Conservation (phyloP, 768 basidiomycete genomes). For the Lyophyllum decastes region DNA sequence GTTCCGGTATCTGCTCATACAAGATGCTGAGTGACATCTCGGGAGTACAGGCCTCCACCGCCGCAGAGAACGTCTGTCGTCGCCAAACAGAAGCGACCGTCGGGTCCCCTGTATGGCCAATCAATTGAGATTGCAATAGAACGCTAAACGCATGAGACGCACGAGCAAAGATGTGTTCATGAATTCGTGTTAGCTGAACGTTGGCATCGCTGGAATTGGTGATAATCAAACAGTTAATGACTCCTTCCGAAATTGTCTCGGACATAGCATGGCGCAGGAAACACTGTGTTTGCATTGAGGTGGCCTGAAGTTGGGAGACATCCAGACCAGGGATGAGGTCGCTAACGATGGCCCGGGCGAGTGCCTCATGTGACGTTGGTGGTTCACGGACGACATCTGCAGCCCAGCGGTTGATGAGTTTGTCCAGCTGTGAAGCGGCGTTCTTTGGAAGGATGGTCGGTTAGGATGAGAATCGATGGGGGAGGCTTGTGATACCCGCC, state of each 20-base stretch:
- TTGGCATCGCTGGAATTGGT: slow-evolving; percentile 87
- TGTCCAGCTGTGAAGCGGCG: slow-evolving; percentile 78
- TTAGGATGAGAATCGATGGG: slow-evolving; percentile 4
- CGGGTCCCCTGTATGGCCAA: slow-evolving; percentile 61
- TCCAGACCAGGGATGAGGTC: slow-evolving; percentile 61
- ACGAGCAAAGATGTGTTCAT: slow-evolving; percentile 88
- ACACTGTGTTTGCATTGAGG: slow-evolving; percentile 76
- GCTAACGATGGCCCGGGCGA: slow-evolving; percentile 59
- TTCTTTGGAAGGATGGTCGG: slow-evolving; percentile 47
- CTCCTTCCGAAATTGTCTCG: slow-evolving; percentile 73
- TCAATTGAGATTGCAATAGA: not conserved
- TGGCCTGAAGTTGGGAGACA: slow-evolving; percentile 41
- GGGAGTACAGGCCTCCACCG: slow-evolving; percentile 74
- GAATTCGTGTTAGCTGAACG: slow-evolving; percentile 79
- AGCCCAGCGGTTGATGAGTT: slow-evolving; percentile 86
- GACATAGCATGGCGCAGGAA: slow-evolving; percentile 81
- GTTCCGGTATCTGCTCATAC: slow-evolving; percentile 67
- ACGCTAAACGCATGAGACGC: slow-evolving; percentile 29
- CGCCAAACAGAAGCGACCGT: slow-evolving; percentile 91
- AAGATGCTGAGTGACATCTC: slow-evolving; percentile 72
- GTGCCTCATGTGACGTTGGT: slow-evolving; percentile 48
- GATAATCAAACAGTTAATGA: slow-evolving; percentile 84
- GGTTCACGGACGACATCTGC: slow-evolving; percentile 68
- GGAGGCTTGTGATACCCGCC: slow-evolving; percentile 38
- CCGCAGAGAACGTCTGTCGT: slow-evolving; percentile 86